Evolutionary conservation across 2,329 filamentous ascomycete genomes (phyloP), one percentile per base, ranked within the genome.

Genomic region (Pseudogymnoascus sp.): DNA sequence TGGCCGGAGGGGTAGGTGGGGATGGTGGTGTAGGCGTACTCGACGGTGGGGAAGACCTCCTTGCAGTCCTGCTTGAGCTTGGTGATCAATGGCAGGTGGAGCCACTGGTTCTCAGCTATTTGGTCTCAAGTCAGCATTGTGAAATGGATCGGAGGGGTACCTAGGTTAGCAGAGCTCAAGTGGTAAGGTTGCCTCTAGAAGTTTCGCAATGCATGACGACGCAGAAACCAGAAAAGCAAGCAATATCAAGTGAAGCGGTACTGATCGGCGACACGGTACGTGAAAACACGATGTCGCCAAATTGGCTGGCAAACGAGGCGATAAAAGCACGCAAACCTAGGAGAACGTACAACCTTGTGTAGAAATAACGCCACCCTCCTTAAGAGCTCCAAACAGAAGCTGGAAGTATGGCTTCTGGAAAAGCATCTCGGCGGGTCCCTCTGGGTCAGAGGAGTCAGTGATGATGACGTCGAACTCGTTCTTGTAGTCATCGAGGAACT

Each of bases 341-440:
- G 87, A 88, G 86, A 83, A 91, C 91, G 85, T 92, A 96, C 91
- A 96, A 99, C 95, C 95, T 97, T 99, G 95, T 76, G 95, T 99
- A 80, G 92, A 93, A 81, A 99, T 97, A 75, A 99, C 92, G 82
- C 95, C 95, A 79, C 93, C 93, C 74, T 96, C 91, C 70, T 90
- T 87, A 72, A 97, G 87, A 72, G 95, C 95, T 74, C 88, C 90
- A 77, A 89, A 83, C 67, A 99, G 85, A 70, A 99, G 87, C 84
- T 97, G 84, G 79, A 97, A 99, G 86, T 99, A 99, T 67, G 92
- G 89, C 84, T 97, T 97, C 85, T 97, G 86, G 89, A 99, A 99
- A 69, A 99, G 85, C 73, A 85, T 88, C 86, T 97, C 93, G 70
- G 95, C 95, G 33, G 95, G 95, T 68, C 95, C 95, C 77, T 97